Percentiles rank a stretch among this genome's conserved stretches.
phyloP scores from a whole-genome alignment of 768 basidiomycete species.

The Pisolithus tinctorius region DNA sequence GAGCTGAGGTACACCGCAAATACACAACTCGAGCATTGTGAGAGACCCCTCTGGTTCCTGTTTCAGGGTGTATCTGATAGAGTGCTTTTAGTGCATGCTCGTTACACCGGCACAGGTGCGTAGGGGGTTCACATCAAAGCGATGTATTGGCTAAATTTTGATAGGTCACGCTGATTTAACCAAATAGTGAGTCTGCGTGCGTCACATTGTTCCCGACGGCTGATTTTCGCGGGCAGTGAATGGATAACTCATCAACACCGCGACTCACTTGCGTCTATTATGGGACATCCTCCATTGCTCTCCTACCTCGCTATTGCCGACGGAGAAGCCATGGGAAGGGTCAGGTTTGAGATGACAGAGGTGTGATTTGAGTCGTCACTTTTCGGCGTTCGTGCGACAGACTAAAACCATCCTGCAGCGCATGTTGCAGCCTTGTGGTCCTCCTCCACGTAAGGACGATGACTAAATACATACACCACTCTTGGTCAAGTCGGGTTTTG shows the following conservation, averaged over 20 bases:
- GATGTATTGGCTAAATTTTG: conserved; percentile 5
- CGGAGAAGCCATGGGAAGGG: conserved; percentile 83
- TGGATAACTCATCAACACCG: conserved; percentile 98
- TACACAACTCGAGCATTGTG: conserved; percentile 91
- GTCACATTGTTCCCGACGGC: not conserved
- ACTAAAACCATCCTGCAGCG: conserved; percentile 41
- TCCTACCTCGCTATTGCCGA: conserved; percentile 92
- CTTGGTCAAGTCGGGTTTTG: too few relatives aligned
- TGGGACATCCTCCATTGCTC: conserved; percentile 80
- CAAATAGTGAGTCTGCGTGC: conserved; percentile 66
- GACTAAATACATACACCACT: conserved; percentile 32
- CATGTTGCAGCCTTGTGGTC: conserved; percentile 93
- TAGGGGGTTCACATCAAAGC: conserved; percentile 7
- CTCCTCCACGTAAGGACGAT: conserved; percentile 86
- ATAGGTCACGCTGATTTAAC: conserved; percentile 92
- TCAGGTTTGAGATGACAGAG: conserved; percentile 95
- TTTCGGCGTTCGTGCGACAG: conserved; percentile 8
- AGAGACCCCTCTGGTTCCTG: conserved; percentile 24
- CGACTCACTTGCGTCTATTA: conserved; percentile 88
- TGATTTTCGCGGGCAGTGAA: conserved; percentile 51
- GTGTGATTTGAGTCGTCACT: conserved; percentile 32
- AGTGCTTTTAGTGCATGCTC: conserved; percentile 68
- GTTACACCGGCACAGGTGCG: conserved; percentile 92
- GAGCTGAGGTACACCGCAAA: conserved; percentile 95
- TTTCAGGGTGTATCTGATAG: conserved; percentile 8